These are phyloP conservation scores for Remersonia thermophila DNA, from an alignment of 2,329 filamentous ascomycete genomes.

Conservation along the genomic window DNA sequence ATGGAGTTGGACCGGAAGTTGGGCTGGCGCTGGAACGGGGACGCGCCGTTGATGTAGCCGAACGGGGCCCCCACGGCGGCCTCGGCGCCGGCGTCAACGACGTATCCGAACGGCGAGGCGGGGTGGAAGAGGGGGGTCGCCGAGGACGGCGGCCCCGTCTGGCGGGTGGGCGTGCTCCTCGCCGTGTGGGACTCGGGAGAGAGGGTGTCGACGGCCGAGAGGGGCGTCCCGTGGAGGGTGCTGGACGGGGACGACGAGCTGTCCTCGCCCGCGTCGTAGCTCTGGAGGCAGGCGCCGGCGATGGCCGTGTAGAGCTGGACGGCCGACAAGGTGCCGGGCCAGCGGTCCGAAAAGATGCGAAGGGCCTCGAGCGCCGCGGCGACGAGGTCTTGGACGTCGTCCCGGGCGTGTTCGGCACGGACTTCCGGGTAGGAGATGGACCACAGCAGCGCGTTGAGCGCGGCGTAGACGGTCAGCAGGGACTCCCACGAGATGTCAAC, in stretches of 20 bases:
- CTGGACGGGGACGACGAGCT: slow-evolving; percentile 23
- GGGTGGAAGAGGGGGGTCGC: slow-evolving; percentile 13
- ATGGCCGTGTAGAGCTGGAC: slow-evolving; percentile 79
- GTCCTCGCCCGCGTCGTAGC: slow-evolving; percentile 57
- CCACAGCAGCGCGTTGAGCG: slow-evolving; percentile 86
- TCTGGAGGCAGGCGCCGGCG: slow-evolving; percentile 72
- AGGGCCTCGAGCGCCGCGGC: slow-evolving; percentile 67
- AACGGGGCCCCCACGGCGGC: slow-evolving; percentile 28
- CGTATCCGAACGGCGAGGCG: slow-evolving; percentile 35
- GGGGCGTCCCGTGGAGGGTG: slow-evolving; percentile 30
- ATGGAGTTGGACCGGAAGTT: slow-evolving; percentile 56
- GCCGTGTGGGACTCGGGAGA: slow-evolving; percentile 32
- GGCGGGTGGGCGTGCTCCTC: slow-evolving; percentile 11
- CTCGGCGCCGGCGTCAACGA: slow-evolving; percentile 44
- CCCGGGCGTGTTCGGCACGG: slow-evolving; percentile 55
- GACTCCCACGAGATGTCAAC: slow-evolving; percentile 93
- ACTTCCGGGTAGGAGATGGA: slow-evolving; percentile 78
- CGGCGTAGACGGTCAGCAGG: slow-evolving; percentile 78
- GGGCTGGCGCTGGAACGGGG: slow-evolving; percentile 31
- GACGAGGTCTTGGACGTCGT: slow-evolving; percentile 66
- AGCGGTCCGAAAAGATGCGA: slow-evolving; percentile 67
- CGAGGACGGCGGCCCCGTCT: slow-evolving; percentile 8
- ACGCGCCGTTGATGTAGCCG: slow-evolving; percentile 17
- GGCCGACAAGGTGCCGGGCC: slow-evolving; percentile 81
- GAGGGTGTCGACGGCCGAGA: slow-evolving; percentile 36